Base-by-base conservation (phyloP, 2,329 filamentous ascomycete genomes). In the Neonectria magnoliae region DNA sequence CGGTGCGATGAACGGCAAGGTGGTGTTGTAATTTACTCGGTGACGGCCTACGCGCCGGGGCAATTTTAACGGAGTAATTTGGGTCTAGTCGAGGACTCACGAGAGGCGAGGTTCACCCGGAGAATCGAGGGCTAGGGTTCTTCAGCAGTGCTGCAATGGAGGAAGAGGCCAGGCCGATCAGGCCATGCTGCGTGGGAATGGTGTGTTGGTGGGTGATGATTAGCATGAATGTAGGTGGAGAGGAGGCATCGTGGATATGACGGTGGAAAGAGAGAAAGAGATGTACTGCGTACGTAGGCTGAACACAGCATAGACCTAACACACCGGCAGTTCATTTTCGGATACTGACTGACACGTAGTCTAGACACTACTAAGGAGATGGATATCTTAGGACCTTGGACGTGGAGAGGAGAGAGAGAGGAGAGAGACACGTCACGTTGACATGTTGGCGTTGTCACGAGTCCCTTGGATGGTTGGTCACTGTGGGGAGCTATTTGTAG, bases 21-120 rank as follows among this genome's bases (percentile, higher is more conserved):
- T 51, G 48, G 48, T 51, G 48, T 22, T 14, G 48, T 11, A 51
- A 51, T 51, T 51, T 51, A 16, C 48, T 33, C 18, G n/a, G 18
- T 29, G 48, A 16, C 29, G n/a, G 48, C 27, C 27, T 29, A 51
- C 27, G 11, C n/a, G 25, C 20, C 13, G 45, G 27, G 18, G 48
- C n/a, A 51, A 51, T 51, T 51, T 51, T 5, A 31, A 51, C n/a
- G 27, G 14, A n/a, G 48, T 36, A 51, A 36, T 51, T 51, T 51
- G 48, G 48, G n/a, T 31, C 18, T 20, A 31, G 31, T 33, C 31
- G 29, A 29, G 29, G 13, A 48, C 16, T 29, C 7, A 16, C 5
- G 7, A 25, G 25, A 25, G 16, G 8, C 45, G 16, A n/a, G 4
- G 7, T 27, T 31, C 29, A 11, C 31, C 31, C 22, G 13, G 22